Base-by-base conservation (phyloP, 345 rosid species). In the Gossypium sturtianum region DNA sequence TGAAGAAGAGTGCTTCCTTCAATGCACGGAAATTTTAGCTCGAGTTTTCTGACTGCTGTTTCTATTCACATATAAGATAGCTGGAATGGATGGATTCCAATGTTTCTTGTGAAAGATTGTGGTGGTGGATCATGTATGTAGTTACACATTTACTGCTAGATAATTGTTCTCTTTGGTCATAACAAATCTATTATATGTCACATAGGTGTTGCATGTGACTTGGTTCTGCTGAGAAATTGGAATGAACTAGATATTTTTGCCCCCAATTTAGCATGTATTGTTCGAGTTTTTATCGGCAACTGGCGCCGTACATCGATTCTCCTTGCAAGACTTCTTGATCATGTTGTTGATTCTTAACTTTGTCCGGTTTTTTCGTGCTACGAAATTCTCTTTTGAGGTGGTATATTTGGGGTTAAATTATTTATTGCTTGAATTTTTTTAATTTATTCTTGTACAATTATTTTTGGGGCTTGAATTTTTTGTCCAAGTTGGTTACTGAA, bases 11-110 rank as follows among this genome's bases (percentile, higher is more conserved):
- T 29, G 65, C 80, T 66, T 76, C 80, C 17, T 78, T 77, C 16
- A 38, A 74, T 53, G 74, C 68, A 44, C 80, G 86, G 74, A 81
- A 80, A 75, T 44, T 76, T 54, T 88, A 86, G 66, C 71, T 45
- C 15, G 54, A 44, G 25, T 20, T 45, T 44, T 19, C 10, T 11
- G 23, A 43, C 52, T 64, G 70, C 25, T 65, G 16, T 43, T 43
- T 65, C 17, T 2, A 0, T 65, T 65, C 48, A 3, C 23, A 17
- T 41, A 3, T 17, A 63, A 63, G 20, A 19, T 10, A 29, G 5
- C 16, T 29, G 45, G 45, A 19, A 62, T 34, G 45, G 45, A 62
- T 17, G 45, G 3, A 62, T 17, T 64, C n/a, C 12, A 44, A 44
- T 64, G 22, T n/a, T 64, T 64, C 25, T 38, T 64, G 15, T 41